Evolutionary conservation across 2,329 filamentous ascomycete genomes (phyloP), one percentile per base, ranked within the genome.

Genomic region (Nothophoma quercina): DNA sequence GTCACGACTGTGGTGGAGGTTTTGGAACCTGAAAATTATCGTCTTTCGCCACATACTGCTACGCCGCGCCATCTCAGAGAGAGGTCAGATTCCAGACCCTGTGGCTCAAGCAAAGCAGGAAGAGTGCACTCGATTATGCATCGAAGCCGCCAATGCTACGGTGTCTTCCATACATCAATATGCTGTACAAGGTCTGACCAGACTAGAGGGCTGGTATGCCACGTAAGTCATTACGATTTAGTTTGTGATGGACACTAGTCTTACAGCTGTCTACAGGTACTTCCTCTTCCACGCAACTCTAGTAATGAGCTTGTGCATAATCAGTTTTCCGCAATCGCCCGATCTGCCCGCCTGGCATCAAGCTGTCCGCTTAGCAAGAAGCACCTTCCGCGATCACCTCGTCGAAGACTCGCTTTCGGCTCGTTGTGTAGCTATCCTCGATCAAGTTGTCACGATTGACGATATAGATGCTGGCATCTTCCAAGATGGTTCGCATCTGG

Each of bases 21-120:
- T 60, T 9, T 67, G 64, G 64, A 67, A 67, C 26, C 50, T 67
- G 4, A 65, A 65, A 23, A 67, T 67, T 8, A 67, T 67, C 10
- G 54, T 65, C 0, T 65, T 65, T 34, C 60, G 64, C 21, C 64
- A 67, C 29, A 63, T 67, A 9, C 36, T 67, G 22, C 52, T 67
- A 19, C 60, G 62, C 12, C 52, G 47, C 36, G 64, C 64, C 7
- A 67, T 67, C 16, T 59, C 62, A 5, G 56, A 62, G 35, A 56
- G 62, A 44, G 58, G 59, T 1, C 57, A 64, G n/a, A 59, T 64
- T 12, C 53, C 58, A 7, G 59, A 64, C 30, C 34, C 49, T 21
- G 56, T 51, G 7, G 54, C 58, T n/a, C 56, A 65, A 19, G 47
- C 49, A 3, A 57, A 59, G 8, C 60, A 64, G 51, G 60, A 67